Base-by-base conservation (phyloP, 2,329 filamentous ascomycete species). In the Aspergillus sp. region DNA sequence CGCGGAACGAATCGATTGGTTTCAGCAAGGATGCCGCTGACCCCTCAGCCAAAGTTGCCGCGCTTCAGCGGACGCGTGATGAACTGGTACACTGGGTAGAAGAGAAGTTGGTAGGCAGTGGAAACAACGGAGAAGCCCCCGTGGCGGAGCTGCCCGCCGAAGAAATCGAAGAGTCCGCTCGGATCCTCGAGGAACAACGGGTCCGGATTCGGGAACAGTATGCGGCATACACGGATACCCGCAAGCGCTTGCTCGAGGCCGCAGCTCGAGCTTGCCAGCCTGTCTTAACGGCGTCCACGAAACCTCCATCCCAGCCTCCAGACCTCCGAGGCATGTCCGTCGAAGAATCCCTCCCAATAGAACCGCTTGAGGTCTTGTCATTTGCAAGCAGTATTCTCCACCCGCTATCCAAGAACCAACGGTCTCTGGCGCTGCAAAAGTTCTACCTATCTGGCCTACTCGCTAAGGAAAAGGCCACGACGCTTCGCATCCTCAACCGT, bases 31-130 rank as follows among this genome's bases (percentile, higher is more conserved):
- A 51, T 19, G 57, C 62, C 19, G 23, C 60, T 9, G 38, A 66
- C 2, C 51, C 69, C 3, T 64, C 63, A 19, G 60, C 63, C 7
- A 76, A 69, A 61, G 55, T 78, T 0, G 63, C 66, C 52, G 81
- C 80, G 4, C 70, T 85, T 28, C 74, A 80, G 54, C 71, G 72
- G 43, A 82, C 81, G 13, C 77, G 82, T 49, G 77, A 83, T 60
- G 81, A 83, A 61, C 71, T 85, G 48, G 77, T 84, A 5, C 74
- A 78, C 49, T 85, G 83, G 83, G 76, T 84, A 7, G 82, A 85
- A 66, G 76, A 77, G 46, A 81, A 82, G 48, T 66, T 85, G 50
- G 74, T 79, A 19, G 80, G 65, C 17, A 71, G 72, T 49, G 71
- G 68, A 5, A 70, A 71, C 54, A 67, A 67, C 5, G 75, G 77